phyloP scores from a whole-genome alignment of 208 protist genomes.

The Crithidia fasciculata region DNA sequence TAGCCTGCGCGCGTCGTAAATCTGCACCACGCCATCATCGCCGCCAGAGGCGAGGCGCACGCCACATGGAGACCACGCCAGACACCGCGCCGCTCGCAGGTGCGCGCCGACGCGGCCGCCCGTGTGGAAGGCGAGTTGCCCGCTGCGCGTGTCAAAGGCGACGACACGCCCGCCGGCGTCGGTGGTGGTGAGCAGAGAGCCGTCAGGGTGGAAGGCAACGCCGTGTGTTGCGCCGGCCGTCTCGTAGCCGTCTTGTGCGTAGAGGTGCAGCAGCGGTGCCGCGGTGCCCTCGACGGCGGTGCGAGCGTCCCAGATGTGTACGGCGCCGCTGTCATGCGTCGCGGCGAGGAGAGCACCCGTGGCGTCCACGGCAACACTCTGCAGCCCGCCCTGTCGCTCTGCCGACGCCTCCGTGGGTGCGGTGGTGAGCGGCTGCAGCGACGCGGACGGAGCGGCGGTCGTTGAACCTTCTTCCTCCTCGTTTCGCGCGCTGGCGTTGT shows the following conservation, averaged over 20 bases:
- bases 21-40: slow-evolving; percentile 67
- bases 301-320: slow-evolving; percentile 73
- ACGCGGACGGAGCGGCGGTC: neutral
- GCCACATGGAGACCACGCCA: slow-evolving; percentile 85
- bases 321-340: slow-evolving; percentile 50
- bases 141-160: slow-evolving; percentile 77
- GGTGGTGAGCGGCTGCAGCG: slow-evolving; percentile 21
- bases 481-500: neutral
- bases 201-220: slow-evolving; percentile 82
- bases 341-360: slow-evolving; percentile 70
- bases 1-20: slow-evolving; percentile 83
- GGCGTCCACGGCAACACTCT: slow-evolving; percentile 70
- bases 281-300: slow-evolving; percentile 11
- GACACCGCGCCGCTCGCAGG: slow-evolving; percentile 56
- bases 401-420: slow-evolving; percentile 8
- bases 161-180: slow-evolving; percentile 77
- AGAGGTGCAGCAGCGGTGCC: slow-evolving; percentile 29
- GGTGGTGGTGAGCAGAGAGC: slow-evolving; percentile 65
- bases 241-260: slow-evolving; percentile 77
- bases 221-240: slow-evolving; percentile 42
- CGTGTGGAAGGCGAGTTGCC: slow-evolving; percentile 61
- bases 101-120: slow-evolving; percentile 61
- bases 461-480: slow-evolving; percentile 4
- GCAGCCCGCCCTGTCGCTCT: slow-evolving; percentile 21
- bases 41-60: slow-evolving; percentile 77